Percentiles rank a stretch among this genome's conserved stretches.
Conservation (phyloP, 2,329 filamentous ascomycete genomes). For the Tolypocladium sp. region DNA sequence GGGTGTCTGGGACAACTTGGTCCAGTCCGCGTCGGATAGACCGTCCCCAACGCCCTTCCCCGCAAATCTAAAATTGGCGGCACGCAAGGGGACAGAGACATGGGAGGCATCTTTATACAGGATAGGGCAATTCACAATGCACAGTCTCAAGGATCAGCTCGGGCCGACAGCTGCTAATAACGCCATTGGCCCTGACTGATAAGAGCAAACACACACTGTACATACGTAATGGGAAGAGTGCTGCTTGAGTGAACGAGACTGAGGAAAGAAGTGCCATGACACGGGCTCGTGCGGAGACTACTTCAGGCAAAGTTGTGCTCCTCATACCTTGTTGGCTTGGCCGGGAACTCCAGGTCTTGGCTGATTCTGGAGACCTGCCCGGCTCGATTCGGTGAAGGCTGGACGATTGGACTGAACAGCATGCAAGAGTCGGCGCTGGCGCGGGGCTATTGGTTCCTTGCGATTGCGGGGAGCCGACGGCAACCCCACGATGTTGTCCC, state of each 20-base stretch:
- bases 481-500: neutral
- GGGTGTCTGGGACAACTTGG: too few relatives aligned
- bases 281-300: too few relatives aligned
- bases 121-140: neutral
- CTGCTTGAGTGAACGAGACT: neutral
- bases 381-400: neutral
- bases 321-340: neutral
- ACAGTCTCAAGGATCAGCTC: neutral
- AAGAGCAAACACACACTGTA: neutral
- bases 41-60: neutral
- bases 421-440: neutral
- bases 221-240: neutral
- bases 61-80: constrained; percentile 3
- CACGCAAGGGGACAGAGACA: neutral
- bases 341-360: neutral
- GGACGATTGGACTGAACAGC: neutral
- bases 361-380: neutral
- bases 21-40: neutral
- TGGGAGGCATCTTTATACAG: neutral
- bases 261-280: too few relatives aligned
- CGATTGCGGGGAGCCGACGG: neutral
- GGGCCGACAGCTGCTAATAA: neutral
- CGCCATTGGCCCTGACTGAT: neutral
- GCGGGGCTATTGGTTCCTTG: neutral
- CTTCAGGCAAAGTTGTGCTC: too few relatives aligned